Base-by-base conservation (phyloP, 495 filamentous ascomycete genomes). In the Tuber brumale region DNA sequence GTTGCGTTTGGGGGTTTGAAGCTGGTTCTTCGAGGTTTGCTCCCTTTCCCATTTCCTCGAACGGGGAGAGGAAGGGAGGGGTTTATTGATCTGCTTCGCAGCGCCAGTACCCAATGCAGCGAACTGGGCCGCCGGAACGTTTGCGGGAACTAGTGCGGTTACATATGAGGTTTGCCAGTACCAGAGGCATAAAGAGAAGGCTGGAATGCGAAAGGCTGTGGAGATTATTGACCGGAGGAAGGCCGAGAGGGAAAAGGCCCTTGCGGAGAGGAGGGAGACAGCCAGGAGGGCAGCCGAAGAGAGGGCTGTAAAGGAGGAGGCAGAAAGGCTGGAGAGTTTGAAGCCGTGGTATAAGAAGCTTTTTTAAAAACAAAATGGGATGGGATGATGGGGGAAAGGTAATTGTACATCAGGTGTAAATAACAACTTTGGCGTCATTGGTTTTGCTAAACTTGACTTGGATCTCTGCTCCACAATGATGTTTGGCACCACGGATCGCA, bases 41-140 rank as follows among this genome's bases (percentile, higher is more conserved):
- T 5, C 57, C 46, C 21, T 48, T 19, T 19, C 51, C 16, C 31
- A 18, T 42, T 43, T 46, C 41, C 71, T 21, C 23, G 14, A 48
- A 19, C 44, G 39, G 57, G 12, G 3, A 16, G 41, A 31, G 42
- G 44, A 74, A 73, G 45, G 16, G 71, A 12, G 51, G 37, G 74
- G 48, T 42, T 45, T 39, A n/a, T 44, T 70, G 66, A 71, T 48
- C 39, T 37, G 27, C 31, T 35, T 35, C 23, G 74, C 72, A 87
- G 88, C 85, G 18, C 80, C 86, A 12, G 81, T 90, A 72, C 85
- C 85, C 1, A 87, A 83, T 80, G 91, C 92, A 8, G 91, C 89
- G 43, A 94, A 94, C 82, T 97, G 92, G 92, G 93, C 93, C 1
- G 92, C 93, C 19, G 91, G 90, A n/a, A 85, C 88, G 18, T 95